These are phyloP conservation scores for Vinca minor DNA, from an alignment of 257 asterid genomes.

Conservation along the genomic window DNA sequence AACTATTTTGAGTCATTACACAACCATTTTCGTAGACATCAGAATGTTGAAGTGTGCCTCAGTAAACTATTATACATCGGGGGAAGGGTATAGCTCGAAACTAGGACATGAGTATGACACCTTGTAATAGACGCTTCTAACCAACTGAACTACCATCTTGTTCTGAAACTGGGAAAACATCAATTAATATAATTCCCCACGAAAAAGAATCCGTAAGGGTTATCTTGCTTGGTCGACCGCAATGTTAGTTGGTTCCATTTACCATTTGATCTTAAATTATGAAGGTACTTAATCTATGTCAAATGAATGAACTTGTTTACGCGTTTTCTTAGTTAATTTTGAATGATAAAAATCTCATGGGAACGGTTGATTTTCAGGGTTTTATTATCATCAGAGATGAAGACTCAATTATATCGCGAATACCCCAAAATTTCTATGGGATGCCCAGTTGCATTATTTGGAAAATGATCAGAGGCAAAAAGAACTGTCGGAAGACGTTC, in stretches of 20 bases:
- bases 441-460: slow-evolving; percentile 45
- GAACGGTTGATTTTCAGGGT: slow-evolving; percentile 46
- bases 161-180: too few relatives aligned
- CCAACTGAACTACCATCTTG: background rate
- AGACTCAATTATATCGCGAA: slow-evolving; percentile 39
- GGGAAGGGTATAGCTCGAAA: too few relatives aligned
- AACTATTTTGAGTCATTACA: slow-evolving; percentile 6
- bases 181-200: too few relatives aligned
- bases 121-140: too few relatives aligned
- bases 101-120: too few relatives aligned
- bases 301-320: background rate
- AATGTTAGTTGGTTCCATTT: too few relatives aligned
- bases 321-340: background rate
- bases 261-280: too few relatives aligned
- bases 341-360: background rate
- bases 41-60: background rate
- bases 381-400: slow-evolving; percentile 68
- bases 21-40: background rate
- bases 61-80: background rate
- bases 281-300: too few relatives aligned
- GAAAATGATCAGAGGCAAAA: slow-evolving; percentile 50
- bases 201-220: too few relatives aligned
- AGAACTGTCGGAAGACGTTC: slow-evolving; percentile 71
- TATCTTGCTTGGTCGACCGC: too few relatives aligned
- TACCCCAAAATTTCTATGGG: slow-evolving; percentile 80